A percentile compares a stretch with the other conserved stretches of the same genome.
These are phyloP conservation scores for Cutaneotrichosporon cutaneum DNA, from an alignment of 1,284 basidiomycete genomes.

Conservation along the genomic window DNA sequence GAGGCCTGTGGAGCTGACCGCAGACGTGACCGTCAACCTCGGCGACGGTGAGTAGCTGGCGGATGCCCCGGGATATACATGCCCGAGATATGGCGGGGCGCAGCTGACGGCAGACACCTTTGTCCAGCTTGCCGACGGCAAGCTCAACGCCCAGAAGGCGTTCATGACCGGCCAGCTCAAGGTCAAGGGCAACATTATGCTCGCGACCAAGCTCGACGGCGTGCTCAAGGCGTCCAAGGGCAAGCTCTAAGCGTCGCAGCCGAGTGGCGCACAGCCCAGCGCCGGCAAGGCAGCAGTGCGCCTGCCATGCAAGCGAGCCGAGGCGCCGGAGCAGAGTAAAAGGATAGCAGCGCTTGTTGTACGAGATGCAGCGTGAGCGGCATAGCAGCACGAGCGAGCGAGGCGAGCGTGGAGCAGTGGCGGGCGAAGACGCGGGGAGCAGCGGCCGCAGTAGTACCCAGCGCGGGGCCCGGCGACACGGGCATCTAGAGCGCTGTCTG, in stretches of 20 bases:
- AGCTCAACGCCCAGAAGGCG: slow-evolving; percentile 77
- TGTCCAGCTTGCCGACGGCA: slow-evolving; percentile 51
- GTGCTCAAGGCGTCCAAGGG: slow-evolving; percentile 63
- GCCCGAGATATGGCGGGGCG: not conserved
- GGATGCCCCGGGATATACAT: no score
- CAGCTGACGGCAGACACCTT: slow-evolving; percentile 37
- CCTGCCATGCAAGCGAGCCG: not conserved
- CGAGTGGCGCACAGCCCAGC: not conserved
- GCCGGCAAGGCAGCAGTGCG: not conserved
- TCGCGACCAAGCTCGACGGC: slow-evolving; percentile 71
- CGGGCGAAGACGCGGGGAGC: not conserved
- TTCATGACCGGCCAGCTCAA: slow-evolving; percentile 88
- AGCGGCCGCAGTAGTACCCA: not conserved
- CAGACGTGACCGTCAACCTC: slow-evolving; percentile 53
- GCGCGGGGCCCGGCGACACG: not conserved
- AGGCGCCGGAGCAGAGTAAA: not conserved
- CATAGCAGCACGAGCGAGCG: not conserved
- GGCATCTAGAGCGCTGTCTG: not conserved
- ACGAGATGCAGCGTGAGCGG: slow-evolving; percentile 2
- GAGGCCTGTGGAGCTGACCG: not conserved
- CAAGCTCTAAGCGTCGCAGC: slow-evolving; percentile 34
- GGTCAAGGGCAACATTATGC: slow-evolving; percentile 48
- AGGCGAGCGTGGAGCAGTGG: not conserved
- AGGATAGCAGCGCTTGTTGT: slow-evolving; percentile 1
- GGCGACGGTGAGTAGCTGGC: slow-evolving; percentile 43